Conservation (phyloP, 2,329 filamentous ascomycete species). For the Didymella pomorum region DNA sequence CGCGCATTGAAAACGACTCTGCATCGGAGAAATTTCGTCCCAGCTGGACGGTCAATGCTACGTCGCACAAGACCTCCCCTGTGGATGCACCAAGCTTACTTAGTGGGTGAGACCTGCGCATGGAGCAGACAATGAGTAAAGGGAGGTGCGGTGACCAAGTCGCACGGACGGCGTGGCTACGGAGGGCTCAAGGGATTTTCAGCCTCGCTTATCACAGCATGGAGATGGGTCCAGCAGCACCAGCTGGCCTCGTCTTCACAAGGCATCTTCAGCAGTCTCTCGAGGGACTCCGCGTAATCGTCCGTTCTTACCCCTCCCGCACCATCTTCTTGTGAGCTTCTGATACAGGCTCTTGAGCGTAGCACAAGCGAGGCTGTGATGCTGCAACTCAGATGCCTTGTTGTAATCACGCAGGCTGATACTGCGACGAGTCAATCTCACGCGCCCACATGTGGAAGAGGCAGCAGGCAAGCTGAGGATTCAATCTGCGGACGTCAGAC, state of each 20-base stretch:
- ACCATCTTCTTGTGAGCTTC: no score
- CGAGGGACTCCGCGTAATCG: no score
- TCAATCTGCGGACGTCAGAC: neutral
- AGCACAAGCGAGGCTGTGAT: neutral
- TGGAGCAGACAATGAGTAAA: neutral
- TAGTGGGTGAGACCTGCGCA: neutral
- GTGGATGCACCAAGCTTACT: neutral
- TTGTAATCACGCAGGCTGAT: neutral
- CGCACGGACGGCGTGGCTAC: neutral
- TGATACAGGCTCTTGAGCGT: no score
- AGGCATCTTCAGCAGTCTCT: no score
- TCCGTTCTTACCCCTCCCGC: no score
- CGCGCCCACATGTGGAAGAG: neutral
- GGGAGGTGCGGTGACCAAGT: neutral
- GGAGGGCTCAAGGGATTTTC: neutral
- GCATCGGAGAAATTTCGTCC: conserved; percentile 14
- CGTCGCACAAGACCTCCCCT: conserved; percentile 4
- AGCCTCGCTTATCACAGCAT: neutral
- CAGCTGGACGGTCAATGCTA: conserved; percentile 6
- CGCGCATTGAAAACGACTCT: conserved; percentile 1
- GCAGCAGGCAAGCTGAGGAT: neutral
- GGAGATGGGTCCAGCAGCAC: neutral
- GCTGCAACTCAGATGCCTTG: neutral
- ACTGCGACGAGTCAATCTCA: neutral
- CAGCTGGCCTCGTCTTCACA: no score